A percentile compares a stretch with the other conserved stretches of the same genome.
These are phyloP conservation scores for Paspalum notatum DNA, from an alignment of 176 grass and related monocot genomes.

Conservation along the genomic window DNA sequence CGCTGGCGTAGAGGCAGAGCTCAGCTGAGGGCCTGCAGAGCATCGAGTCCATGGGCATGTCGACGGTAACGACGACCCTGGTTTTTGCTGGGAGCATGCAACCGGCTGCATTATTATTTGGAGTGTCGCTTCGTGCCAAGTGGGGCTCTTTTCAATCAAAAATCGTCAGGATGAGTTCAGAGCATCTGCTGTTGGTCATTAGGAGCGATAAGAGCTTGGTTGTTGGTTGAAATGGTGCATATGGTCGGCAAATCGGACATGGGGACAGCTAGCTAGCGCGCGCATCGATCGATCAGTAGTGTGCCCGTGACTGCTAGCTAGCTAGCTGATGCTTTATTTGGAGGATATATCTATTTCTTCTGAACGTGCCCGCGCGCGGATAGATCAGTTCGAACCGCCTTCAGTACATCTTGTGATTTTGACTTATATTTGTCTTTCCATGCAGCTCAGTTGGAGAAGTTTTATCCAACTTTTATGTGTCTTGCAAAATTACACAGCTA, in stretches of 20 bases:
- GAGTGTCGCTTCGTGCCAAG: background rate
- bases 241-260: constrained; percentile 16
- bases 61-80: constrained; percentile 34
- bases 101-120: background rate
- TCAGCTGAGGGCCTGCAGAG: background rate
- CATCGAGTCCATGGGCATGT: background rate
- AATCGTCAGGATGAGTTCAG: background rate
- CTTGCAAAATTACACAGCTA: too few relatives aligned
- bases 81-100: constrained; percentile 18
- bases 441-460: too few relatives aligned
- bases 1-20: too few relatives aligned
- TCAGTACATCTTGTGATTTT: too few relatives aligned
- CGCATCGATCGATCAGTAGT: background rate
- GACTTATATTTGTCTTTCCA: too few relatives aligned
- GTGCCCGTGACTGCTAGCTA: background rate
- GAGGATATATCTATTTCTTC: too few relatives aligned
- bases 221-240: background rate
- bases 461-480: too few relatives aligned
- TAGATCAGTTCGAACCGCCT: too few relatives aligned
- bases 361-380: too few relatives aligned
- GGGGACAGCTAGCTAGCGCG: background rate
- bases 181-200: background rate
- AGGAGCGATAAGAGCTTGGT: background rate
- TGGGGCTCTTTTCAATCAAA: constrained; percentile 3
- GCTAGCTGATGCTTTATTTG: background rate